Base-by-base conservation (phyloP, 768 basidiomycete species). In the Cystobasidium tubakii region DNA sequence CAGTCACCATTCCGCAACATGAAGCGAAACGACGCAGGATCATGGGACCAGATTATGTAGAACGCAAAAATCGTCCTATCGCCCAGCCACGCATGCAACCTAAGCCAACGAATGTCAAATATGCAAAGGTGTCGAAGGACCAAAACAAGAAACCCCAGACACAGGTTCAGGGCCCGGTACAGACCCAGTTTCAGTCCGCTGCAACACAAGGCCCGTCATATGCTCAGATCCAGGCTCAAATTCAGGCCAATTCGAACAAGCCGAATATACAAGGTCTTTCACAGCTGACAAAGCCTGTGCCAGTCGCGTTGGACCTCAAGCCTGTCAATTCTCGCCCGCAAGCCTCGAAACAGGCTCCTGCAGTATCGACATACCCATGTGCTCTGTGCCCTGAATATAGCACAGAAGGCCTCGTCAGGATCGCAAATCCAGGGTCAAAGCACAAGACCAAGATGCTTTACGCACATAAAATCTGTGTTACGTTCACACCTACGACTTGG, bases 401-500 rank as follows among this genome's bases (percentile, higher is more conserved):
- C 33, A 29, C n/a, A 19, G 76, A 76, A 19, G 79, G 77, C 2
- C 60, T 80, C 12, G 75, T 80, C n/a, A 27, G n/a, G 15, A 65
- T 78, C n/a, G 76, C 75, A 13, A 75, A 70, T n/a, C 72, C 62
- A 0, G 73, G 65, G n/a, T 21, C 50, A 31, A 67, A 54, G 33
- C 62, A 64, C 75, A 66, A 57, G 63, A 39, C 33, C 10, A 29
- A 17, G 25, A 54, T 29, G 33, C 17, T 73, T 12, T 31, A n/a
- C 15, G 78, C 78, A 13, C 78, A 96, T 80, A 88, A 88, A 76
- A 81, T 84, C 9, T 95, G 92, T 79, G 92, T 89, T 4, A 86
- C 83, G 46, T 85, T 91, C 19, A 85, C 96, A 9, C 95, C 94
- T 0, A 92, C 97, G 81, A 92, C 93, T 0, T 95, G 92, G 88